These are phyloP conservation scores for Aspergillus biplanus DNA, from an alignment of 495 filamentous ascomycete genomes.

Conservation along the genomic window DNA sequence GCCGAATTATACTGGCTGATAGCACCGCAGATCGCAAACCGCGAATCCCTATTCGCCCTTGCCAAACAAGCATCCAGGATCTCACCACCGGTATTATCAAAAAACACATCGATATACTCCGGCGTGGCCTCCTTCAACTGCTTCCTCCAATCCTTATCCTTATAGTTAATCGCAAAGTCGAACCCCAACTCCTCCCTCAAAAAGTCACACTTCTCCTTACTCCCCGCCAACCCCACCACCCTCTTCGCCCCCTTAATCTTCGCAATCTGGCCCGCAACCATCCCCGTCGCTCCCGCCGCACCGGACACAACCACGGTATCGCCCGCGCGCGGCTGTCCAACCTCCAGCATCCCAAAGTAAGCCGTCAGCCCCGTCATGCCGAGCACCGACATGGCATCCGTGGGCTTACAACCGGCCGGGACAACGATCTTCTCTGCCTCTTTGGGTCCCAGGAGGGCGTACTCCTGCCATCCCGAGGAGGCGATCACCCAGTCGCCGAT, in stretches of 20 bases:
- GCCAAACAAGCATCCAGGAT: conserved; percentile 57
- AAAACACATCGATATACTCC: conserved; percentile 60
- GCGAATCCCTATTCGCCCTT: conserved; percentile 47
- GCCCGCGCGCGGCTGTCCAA: conserved; percentile 58
- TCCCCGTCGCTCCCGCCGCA: conserved; percentile 72
- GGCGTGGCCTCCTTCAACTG: conserved; percentile 51
- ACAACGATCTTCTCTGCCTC: conserved; percentile 48
- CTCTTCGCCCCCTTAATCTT: conserved; percentile 61
- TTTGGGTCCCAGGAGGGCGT: conserved; percentile 54
- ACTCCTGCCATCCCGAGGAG: conserved; percentile 64
- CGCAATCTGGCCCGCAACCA: conserved; percentile 70
- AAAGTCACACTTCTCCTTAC: conserved; percentile 51
- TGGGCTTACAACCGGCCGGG: conserved; percentile 51
- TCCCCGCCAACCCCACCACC: conserved; percentile 57
- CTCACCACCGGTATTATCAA: conserved; percentile 61
- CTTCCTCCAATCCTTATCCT: conserved; percentile 54
- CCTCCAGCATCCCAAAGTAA: conserved; percentile 66
- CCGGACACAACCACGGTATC: conserved; percentile 71
- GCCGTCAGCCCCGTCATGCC: conserved; percentile 65
- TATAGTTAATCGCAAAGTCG: conserved; percentile 60
- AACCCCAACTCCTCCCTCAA: conserved; percentile 54
- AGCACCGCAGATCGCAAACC: conserved; percentile 58
- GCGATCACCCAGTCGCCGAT: conserved; percentile 57
- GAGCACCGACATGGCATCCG: conserved; percentile 64
- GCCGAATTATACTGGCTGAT: conserved; percentile 58